These are phyloP conservation scores for Tephrocybe sp. DNA, from an alignment of 768 basidiomycete species.

Conservation along the genomic window DNA sequence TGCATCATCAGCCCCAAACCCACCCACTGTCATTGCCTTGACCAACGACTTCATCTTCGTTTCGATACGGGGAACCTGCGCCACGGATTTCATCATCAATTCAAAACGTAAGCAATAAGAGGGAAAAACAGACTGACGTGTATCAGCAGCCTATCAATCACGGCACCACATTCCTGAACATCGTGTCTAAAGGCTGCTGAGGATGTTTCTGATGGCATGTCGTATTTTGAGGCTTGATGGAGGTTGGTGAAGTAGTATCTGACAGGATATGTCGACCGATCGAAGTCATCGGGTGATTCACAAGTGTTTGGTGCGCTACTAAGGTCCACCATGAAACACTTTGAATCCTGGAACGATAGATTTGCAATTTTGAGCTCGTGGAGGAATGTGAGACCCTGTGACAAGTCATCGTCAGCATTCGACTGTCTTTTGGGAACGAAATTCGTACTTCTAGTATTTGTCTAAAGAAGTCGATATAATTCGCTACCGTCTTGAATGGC, in stretches of 20 bases:
- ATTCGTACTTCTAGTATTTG: slow-evolving; percentile 47
- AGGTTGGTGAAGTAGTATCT: slow-evolving; percentile 31
- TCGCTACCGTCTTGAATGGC: slow-evolving; percentile 43
- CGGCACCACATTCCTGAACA: slow-evolving; percentile 37
- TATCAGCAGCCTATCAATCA: slow-evolving; percentile 37
- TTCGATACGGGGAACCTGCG: slow-evolving; percentile 40
- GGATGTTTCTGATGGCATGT: slow-evolving; percentile 10
- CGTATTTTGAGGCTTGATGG: slow-evolving; percentile 23
- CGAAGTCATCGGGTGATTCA: slow-evolving; percentile 15
- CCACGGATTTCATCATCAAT: background rate
- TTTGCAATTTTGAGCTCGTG: slow-evolving; percentile 45
- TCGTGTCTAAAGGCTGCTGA: slow-evolving; percentile 32
- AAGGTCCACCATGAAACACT: slow-evolving; percentile 44
- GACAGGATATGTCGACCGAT: slow-evolving; percentile 23
- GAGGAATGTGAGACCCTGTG: slow-evolving; percentile 46
- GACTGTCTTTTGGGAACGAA: background rate
- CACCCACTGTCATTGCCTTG: slow-evolving; percentile 46
- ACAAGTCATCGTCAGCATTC: background rate
- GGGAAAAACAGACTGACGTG: slow-evolving; percentile 25
- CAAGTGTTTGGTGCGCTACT: slow-evolving; percentile 29
- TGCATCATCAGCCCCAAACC: slow-evolving; percentile 50
- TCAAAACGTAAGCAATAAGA: background rate
- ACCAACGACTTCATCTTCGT: slow-evolving; percentile 43
- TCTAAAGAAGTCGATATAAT: slow-evolving; percentile 52
- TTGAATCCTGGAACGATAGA: slow-evolving; percentile 33